Evolutionary conservation across 2,329 filamentous ascomycete species (phyloP), one percentile per base, ranked within the genome.

Genomic region (Cadophora malorum): DNA sequence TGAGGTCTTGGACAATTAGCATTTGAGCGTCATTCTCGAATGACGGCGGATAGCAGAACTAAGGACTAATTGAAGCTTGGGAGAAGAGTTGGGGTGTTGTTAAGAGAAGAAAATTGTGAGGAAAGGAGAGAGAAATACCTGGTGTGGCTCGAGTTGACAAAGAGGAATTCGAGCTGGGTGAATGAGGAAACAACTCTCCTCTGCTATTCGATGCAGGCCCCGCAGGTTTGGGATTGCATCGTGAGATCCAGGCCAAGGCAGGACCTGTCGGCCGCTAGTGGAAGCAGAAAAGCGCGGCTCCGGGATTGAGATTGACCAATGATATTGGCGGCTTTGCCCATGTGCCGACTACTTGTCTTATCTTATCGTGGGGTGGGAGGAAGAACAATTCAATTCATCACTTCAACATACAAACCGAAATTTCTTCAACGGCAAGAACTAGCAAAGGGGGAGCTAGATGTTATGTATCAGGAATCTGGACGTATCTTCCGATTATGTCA

Each of bases 1-100:
- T 71, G 62, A 76, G 71, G 64, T 76, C 74, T 65, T 73, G 50
- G 50, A 76, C 64, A 63, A 76, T 75, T 72, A 75, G 71, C 72
- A 76, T 75, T 65, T 38, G 66, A 23, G 28, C 41, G 8, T 70
- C 65, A 72, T 72, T 41, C 10, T 68, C 9, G 65, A 50, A 55
- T 19, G 59, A n/a, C 16, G 9, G 41, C 12, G 9, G n/a, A 10
- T 38, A 23, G 55, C 28, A 9, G 33, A 38, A 16, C 12, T 1
- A 25, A 19, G 10, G 35, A 25, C 12, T 45, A 10, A 23, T 59
- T 23, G 56, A 45, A 59, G 33, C 33, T 45, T 41, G 50, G 12
- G 25, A 52, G 49, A n/a, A 31, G 2, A 10, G 28, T 10, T 28
- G 12, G 12, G 14, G 23, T 19, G 16, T 55, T 16, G 23, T 28